Conservation (phyloP, 139 green algal genomes). For the Nannochloris sp. region DNA sequence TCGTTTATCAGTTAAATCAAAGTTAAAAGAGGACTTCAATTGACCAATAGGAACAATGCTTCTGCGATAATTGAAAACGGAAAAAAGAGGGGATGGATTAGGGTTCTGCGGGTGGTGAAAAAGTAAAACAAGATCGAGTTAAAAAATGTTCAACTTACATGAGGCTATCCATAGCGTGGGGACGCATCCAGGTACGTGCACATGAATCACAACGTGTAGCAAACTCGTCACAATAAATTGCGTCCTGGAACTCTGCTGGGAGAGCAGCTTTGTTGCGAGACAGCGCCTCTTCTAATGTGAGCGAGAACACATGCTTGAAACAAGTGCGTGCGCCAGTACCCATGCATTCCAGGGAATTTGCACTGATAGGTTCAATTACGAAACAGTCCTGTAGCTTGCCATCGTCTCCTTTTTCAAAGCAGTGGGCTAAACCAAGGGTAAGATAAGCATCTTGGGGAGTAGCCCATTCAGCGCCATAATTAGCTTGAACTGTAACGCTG, state of each 20-base stretch:
- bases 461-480: slow-evolving; percentile 26
- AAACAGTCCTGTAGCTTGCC: slow-evolving; percentile 59
- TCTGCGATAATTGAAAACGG: slow-evolving; percentile 37
- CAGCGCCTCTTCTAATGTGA: slow-evolving; percentile 52
- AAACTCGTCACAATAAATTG: slow-evolving; percentile 68
- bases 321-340: slow-evolving; percentile 71
- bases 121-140: background rate
- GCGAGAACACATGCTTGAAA: slow-evolving; percentile 60
- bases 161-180: slow-evolving; percentile 81
- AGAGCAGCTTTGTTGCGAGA: slow-evolving; percentile 35
- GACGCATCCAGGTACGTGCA: slow-evolving; percentile 72
- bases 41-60: slow-evolving; percentile 76
- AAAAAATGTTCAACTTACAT: slow-evolving; percentile 39
- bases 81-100: background rate
- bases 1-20: slow-evolving; percentile 71
- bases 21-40: slow-evolving; percentile 75
- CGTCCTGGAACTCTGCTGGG: slow-evolving; percentile 56
- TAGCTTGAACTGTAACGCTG: background rate
- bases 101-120: too few relatives aligned
- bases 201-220: slow-evolving; percentile 61
- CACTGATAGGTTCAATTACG: slow-evolving; percentile 78
- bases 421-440: slow-evolving; percentile 68
- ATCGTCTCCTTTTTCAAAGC: slow-evolving; percentile 69
- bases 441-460: slow-evolving; percentile 32
- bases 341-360: slow-evolving; percentile 78